Conservation (phyloP, 768 basidiomycete species). For the Boletales sp. region DNA sequence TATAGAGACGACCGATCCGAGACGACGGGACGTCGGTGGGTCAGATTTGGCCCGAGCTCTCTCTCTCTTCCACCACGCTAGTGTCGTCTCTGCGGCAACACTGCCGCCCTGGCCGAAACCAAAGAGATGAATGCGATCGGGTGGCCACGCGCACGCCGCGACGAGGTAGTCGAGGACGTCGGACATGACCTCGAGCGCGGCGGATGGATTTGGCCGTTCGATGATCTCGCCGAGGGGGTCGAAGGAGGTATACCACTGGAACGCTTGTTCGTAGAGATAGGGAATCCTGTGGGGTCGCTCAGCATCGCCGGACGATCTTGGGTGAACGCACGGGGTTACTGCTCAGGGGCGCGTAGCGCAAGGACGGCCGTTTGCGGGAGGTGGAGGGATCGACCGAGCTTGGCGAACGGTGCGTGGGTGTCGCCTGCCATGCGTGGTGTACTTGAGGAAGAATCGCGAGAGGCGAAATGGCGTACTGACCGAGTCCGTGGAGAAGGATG, state of each 20-base stretch:
- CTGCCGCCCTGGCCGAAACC: constrained; percentile 88
- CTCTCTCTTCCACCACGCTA: constrained; percentile 52
- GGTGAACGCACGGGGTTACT: constrained; percentile 40
- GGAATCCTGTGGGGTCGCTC: constrained; percentile 53
- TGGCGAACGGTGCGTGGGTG: constrained; percentile 71
- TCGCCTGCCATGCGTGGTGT: constrained; percentile 60
- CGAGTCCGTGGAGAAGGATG: constrained; percentile 82
- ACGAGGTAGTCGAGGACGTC: constrained; percentile 55
- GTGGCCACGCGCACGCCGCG: constrained; percentile 61
- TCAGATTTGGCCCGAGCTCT: constrained; percentile 4
- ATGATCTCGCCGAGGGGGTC: constrained; percentile 74
- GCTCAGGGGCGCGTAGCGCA: constrained; percentile 75
- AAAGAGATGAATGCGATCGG: constrained; percentile 73
- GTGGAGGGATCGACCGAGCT: constrained; percentile 66
- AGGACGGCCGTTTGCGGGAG: constrained; percentile 89
- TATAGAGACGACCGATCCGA: constrained; percentile 68
- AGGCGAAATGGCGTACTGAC: constrained; percentile 37
- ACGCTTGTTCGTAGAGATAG: constrained; percentile 73
- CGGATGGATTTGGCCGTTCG: constrained; percentile 66
- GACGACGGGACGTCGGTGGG: constrained; percentile 16
- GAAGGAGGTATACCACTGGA: constrained; percentile 86
- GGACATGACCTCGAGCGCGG: constrained; percentile 55
- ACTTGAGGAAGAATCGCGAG: neutral
- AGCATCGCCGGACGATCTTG: constrained; percentile 5
- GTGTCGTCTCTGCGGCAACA: constrained; percentile 64